Evolutionary conservation across 2,329 filamentous ascomycete species (phyloP), one percentile per base, ranked within the genome.

Genomic region (Phaeosphaeria sp.): DNA sequence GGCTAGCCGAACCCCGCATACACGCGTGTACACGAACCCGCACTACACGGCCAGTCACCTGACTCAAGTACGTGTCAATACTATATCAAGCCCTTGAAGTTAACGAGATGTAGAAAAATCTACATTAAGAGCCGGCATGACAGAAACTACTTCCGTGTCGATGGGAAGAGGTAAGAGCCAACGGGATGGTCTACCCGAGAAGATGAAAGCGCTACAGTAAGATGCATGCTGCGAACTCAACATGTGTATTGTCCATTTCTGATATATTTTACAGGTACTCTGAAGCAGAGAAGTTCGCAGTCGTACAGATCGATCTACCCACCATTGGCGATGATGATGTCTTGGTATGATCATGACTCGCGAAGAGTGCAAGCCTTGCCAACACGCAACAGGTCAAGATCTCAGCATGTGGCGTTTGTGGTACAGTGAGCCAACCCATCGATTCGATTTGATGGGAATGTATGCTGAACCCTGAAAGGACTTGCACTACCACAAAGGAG

Each of bases 171-270:
- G 9, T 10, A 17, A 15, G 1, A n/a, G 11, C 44, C 22, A 46
- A 10, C 21, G 4, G 7, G 27, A 17, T 39, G 61, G 36, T 10
- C 23, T 70, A 9, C 67, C 67, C 0, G 44, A 55, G 39, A 66
- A 56, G 44, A 70, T 70, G 67, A 70, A 62, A 23, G 66, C 66
- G 23, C 44, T 70, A 39, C 67, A 67, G 67, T 70, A 56, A 54
- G 61, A 43, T 17, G 25, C 21, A 46, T 22, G 22, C 18, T 46
- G n/a, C 17, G 20, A 43, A 27, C 9, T 27, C 15, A 25, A 6
- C 5, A 33, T 18, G 22, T 27, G 11, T 15, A 33, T 33, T 3
- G 17, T 5, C 2, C 22, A 4, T 13, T 43, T 17, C 17, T 27
- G 36, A 54, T 63, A 11, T 62, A 9, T 1, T 7, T 1, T 15